Evolutionary conservation across 2,329 filamentous ascomycete genomes (phyloP), one percentile per base, ranked within the genome.

Genomic region (Talaromyces funiculosus): DNA sequence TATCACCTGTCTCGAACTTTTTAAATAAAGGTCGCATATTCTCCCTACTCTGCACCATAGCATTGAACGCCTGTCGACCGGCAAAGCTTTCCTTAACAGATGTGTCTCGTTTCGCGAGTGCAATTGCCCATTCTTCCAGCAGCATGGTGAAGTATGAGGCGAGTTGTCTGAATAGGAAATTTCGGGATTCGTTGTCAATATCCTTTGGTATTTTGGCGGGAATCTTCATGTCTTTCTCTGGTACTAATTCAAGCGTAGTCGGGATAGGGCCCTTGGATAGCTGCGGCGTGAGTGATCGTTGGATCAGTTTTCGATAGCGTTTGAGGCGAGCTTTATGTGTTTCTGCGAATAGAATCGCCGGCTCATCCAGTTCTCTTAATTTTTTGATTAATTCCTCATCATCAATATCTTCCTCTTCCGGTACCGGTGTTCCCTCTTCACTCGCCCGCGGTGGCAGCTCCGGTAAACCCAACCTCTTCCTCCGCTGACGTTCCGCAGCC

Each of bases 101-200:
- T 8, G 75, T 67, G 29, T 82, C 77, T 53, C 86, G 81, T 51
- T 78, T 76, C 5, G 84, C 84, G 68, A 99, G 84, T 4, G 92
- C 92, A 42, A 78, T 72, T 67, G 92, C 86, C 88, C 95, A 99
- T 73, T 95, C 93, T 47, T 82, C 84, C 61, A 99, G 80, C n/a
- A 99, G 86, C 86, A 99, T 91, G 57, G 90, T 95, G 78, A 99
- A 97, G 79, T 97, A 99, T 53, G 90, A 94, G 20, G 90, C 90
- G 60, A 99, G 81, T 75, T 99, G 93, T 10, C 93, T 83, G 78
- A 89, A 93, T 42, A 99, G 79, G 74, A 89, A 92, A 47, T 82
- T 78, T 49, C 86, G 84, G 0, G 80, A 89, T 42, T 86, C 84
- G 20, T 78, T 78, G 66, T 92, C 89, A 20, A 31, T 45, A 24